Evolutionary conservation across 495 filamentous ascomycete genomes (phyloP).

Genomic region (Schizothecium vesticola): DNA sequence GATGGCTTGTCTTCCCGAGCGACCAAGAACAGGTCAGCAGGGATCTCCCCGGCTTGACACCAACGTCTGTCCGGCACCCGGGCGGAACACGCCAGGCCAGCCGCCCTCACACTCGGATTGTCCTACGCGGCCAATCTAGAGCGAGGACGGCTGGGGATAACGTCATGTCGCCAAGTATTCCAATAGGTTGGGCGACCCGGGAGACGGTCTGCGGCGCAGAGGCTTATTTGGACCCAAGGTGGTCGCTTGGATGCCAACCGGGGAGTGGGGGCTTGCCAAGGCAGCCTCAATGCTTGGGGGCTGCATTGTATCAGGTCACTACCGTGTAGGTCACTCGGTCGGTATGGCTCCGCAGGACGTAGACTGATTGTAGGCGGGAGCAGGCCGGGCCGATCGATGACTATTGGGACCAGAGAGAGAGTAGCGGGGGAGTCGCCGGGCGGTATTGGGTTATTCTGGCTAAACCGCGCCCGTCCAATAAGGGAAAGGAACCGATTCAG

Average conservation of each 20-base stretch:
- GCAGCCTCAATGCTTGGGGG: constrained; percentile 14
- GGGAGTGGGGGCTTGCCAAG: constrained; percentile 14
- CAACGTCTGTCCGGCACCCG: not conserved
- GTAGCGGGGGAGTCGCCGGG: not conserved
- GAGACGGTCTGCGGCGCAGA: not conserved
- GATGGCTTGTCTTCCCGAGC: not conserved
- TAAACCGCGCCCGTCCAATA: not conserved
- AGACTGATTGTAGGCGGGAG: not conserved
- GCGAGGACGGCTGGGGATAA: not conserved
- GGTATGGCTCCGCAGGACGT: not conserved
- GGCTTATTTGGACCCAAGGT: not conserved
- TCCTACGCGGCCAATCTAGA: not conserved
- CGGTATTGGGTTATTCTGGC: not conserved
- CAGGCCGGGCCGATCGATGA: not conserved
- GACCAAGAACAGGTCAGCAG: not conserved
- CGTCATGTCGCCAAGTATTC: constrained; percentile 3
- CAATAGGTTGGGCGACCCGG: not conserved
- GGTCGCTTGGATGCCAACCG: not conserved
- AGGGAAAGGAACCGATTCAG: not conserved
- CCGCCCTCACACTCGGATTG: not conserved
- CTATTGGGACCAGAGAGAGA: not conserved
- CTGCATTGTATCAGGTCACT: not conserved
- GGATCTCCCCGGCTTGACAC: not conserved
- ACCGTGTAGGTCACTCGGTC: not conserved
- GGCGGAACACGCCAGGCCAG: not conserved